Base-by-base conservation (phyloP, 768 basidiomycete species). In the Naganishia antarctica region DNA sequence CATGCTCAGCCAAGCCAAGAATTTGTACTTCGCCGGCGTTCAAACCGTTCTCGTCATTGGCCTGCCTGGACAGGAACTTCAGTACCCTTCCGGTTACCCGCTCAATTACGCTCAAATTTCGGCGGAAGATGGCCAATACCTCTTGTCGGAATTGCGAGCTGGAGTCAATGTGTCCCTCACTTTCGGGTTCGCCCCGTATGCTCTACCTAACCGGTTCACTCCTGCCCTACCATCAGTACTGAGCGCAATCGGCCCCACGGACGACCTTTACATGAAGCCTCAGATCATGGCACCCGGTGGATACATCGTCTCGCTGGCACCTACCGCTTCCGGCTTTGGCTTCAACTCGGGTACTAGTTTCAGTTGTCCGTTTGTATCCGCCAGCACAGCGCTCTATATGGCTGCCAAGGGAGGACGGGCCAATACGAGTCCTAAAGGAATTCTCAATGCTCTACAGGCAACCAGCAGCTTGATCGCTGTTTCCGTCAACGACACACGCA, bases 211-310 rank as follows among this genome's bases (percentile, higher is more conserved):
- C 66, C 78, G 81, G 23, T 69, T 47, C 12, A 73, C 76, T 4
- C 85, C 84, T 18, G 85, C 85, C 13, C 79, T 85, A 45, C 81
- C 85, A 21, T 85, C 83, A 0, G 71, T 74, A 21, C 85, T 84
- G 74, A 81, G 83, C 37, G 81, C 81, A 53, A 84, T 82, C 63
- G 86, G 86, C 1, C 85, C 85, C 1, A 80, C 83, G 4, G 82
- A 84, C 70, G 85, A 86, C 69, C 37, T 75, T 49, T 74, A 66
- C 65, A 34, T 75, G 79, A 84, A 84, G 60, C 83, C 84, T 11
- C 78, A 83, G 12, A 71, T 85, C 58, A 77, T 83, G 29, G 81
- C 83, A 5, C 83, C 83, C 0, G 84, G 84, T 43, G 57, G 57
- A 46, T 40, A 60, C 34, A 53, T 65, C 31, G 58, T 60, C 26